Evolutionary conservation across 2,329 filamentous ascomycete genomes (phyloP).

Genomic region (Thelonectria blattea): DNA sequence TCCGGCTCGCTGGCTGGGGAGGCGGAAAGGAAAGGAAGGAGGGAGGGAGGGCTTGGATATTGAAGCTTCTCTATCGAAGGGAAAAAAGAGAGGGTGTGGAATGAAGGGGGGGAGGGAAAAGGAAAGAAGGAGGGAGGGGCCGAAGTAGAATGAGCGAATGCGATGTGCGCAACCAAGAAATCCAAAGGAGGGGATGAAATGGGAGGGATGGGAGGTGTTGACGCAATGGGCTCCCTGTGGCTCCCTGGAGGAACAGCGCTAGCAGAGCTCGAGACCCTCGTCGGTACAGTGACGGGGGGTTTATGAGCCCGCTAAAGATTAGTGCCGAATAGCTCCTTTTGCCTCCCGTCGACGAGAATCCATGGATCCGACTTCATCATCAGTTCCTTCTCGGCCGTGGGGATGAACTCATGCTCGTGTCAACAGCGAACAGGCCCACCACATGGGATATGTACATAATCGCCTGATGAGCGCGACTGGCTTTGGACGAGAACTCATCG

Average conservation of each 20-base stretch:
- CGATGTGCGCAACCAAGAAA: conserved; percentile 16
- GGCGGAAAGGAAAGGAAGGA: conserved; percentile 21
- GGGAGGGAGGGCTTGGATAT: conserved; percentile 7
- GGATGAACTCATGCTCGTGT: too few relatives aligned
- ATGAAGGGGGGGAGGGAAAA: conserved; percentile 10
- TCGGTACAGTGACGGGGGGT: not conserved
- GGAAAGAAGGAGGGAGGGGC: conserved; percentile 12
- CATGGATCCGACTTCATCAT: too few relatives aligned
- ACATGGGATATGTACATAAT: too few relatives aligned
- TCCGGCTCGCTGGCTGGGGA: conserved; percentile 28
- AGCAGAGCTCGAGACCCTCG: not conserved
- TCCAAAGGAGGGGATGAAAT: conserved; percentile 28
- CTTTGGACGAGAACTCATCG: too few relatives aligned
- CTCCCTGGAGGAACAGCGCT: conserved; percentile 12
- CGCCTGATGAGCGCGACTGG: too few relatives aligned
- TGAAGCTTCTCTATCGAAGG: conserved; percentile 18
- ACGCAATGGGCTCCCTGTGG: conserved; percentile 35
- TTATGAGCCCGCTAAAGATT: not conserved
- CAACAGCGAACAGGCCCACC: too few relatives aligned
- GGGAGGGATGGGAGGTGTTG: conserved; percentile 32
- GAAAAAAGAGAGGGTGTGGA: conserved; percentile 25
- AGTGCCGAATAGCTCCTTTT: not conserved
- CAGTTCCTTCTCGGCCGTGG: too few relatives aligned
- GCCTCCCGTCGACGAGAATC: not conserved
- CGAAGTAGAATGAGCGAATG: not conserved